Conservation (phyloP, 2,329 filamentous ascomycete genomes). For the Aspergillus sojae region DNA sequence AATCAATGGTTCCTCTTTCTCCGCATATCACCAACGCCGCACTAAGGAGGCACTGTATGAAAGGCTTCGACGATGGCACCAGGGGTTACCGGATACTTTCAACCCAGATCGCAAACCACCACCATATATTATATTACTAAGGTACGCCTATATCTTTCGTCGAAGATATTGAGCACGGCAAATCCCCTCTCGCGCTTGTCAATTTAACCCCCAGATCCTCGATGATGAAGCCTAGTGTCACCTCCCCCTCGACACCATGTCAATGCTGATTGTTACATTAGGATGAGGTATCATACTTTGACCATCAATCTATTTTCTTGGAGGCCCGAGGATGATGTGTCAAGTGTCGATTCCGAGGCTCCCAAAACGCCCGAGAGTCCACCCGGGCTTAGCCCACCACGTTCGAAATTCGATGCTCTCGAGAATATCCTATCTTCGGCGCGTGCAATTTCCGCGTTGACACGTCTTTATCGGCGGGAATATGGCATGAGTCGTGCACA, state of each 20-base stretch:
- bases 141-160: slow-evolving; percentile 16
- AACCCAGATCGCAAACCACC: slow-evolving; percentile 28
- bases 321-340: slow-evolving; percentile 21
- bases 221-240: not conserved
- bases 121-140: slow-evolving; percentile 38
- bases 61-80: slow-evolving; percentile 34
- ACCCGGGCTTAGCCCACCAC: slow-evolving; percentile 17
- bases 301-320: slow-evolving; percentile 41
- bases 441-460: slow-evolving; percentile 32
- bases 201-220: not conserved
- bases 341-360: slow-evolving; percentile 21
- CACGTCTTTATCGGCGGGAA: slow-evolving; percentile 35
- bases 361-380: slow-evolving; percentile 35
- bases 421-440: slow-evolving; percentile 34
- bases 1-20: slow-evolving; percentile 10
- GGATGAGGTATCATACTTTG: slow-evolving; percentile 39
- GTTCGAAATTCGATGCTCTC: slow-evolving; percentile 24
- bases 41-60: slow-evolving; percentile 34
- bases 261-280: slow-evolving; percentile 15
- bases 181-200: not conserved
- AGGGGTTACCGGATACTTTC: slow-evolving; percentile 32
- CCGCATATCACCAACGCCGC: slow-evolving; percentile 18
- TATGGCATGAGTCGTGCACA: slow-evolving; percentile 40
- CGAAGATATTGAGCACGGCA: not conserved
- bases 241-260: not conserved